Conservation (phyloP, 2,329 filamentous ascomycete genomes). For the Drechslerella dactyloides region DNA sequence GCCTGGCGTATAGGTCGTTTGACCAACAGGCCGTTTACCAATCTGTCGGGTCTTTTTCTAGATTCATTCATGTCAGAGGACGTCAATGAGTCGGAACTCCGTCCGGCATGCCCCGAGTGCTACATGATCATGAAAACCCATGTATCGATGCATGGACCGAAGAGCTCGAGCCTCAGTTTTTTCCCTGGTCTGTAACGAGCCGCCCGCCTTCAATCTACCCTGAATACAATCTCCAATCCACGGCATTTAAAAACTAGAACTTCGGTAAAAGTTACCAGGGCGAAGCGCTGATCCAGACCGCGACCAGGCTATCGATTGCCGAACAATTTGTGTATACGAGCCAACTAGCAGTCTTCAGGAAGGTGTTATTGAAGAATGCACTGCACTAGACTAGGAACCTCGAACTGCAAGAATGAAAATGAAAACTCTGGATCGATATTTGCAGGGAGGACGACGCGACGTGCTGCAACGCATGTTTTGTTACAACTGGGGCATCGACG, state of each 20-base stretch:
- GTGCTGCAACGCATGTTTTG: neutral
- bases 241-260: conserved; percentile 3
- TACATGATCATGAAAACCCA: neutral
- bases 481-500: neutral
- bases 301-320: conserved; percentile 25
- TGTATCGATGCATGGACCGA: neutral
- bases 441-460: conserved; percentile 21
- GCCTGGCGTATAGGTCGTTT: neutral
- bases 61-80: neutral
- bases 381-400: neutral
- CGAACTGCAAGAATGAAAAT: neutral
- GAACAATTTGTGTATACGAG: conserved; percentile 23
- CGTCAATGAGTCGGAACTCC: neutral
- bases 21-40: neutral
- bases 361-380: conserved; percentile 27
- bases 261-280: neutral
- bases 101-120: neutral
- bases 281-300: conserved; percentile 14
- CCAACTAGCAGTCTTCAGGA: conserved; percentile 34
- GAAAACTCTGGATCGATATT: neutral
- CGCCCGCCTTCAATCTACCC: neutral
- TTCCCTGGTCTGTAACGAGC: neutral
- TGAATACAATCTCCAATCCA: neutral
- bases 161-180: neutral
- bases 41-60: neutral